Base-by-base conservation (phyloP, 192 early-diverging fungal species). In the Entrophospora sp. region DNA sequence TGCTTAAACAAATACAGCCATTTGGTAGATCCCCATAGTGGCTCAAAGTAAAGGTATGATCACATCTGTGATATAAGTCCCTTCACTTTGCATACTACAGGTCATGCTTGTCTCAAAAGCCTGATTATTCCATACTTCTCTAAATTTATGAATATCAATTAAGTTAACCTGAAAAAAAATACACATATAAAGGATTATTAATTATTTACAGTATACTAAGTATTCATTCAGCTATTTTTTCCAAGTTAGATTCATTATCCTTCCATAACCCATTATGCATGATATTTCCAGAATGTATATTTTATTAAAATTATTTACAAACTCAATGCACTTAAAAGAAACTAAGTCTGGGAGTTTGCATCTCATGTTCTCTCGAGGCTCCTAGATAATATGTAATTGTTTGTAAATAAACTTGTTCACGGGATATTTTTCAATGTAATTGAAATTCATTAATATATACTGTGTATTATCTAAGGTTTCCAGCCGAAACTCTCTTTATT, bases 231-330 rank as follows among this genome's bases (percentile, higher is more conserved):
- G 58, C 42, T 42, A 18, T 60, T 40, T 60, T 40, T 12, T 27
- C 5, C 14, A 60, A 28, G 24, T 60, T 7, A 38, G 6, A 5
- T 12, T 42, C 14, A 27, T 12, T 3, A 30, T 42, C 58, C 37
- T 60, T 60, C 14, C 37, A 60, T 40, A 13, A 4, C 0, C 42
- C 42, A 43, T 43, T 30, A 60, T 60, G 37, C 16, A 38, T 60
- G 14, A 60, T 60, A 60, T 60, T 60, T 27, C 14, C 2, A 8
- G 9, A 42, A 25, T 42, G 16, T 55, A 2, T 24, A 40, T 28
- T 42, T 60, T 42, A 60, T 42, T 43, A 27, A 60, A 60, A 40
- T 42, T 60, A 25, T 60, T 25, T 14, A 60, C 38, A 60, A 60
- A 60, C 22, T 60, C 22, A 25, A 42, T 5, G 35, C 31, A 44